These are phyloP conservation scores for Nidularia sp. DNA, from an alignment of 768 basidiomycete genomes.

Conservation along the genomic window DNA sequence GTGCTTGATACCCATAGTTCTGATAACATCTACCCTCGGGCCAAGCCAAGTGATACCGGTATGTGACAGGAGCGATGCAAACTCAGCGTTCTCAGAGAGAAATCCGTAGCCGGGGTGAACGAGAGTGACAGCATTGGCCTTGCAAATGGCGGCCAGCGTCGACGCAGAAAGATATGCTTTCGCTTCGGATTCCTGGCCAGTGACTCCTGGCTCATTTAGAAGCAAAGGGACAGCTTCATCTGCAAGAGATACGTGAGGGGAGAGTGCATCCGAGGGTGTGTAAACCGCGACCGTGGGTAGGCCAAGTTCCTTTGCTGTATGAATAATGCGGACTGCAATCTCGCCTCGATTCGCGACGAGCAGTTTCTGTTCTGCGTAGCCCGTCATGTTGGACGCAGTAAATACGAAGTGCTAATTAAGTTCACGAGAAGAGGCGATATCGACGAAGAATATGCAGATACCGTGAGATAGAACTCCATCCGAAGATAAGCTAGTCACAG, in stretches of 20 bases:
- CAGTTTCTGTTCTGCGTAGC: constrained; percentile 37
- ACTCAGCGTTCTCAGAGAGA: constrained; percentile 58
- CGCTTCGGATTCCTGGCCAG: constrained; percentile 28
- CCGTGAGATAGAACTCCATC: background rate
- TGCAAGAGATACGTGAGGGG: constrained; percentile 55
- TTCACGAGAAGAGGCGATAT: background rate
- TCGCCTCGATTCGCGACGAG: constrained; percentile 73
- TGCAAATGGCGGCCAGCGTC: constrained; percentile 38
- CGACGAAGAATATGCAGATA: background rate
- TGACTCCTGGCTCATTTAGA: constrained; percentile 1
- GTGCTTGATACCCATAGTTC: constrained; percentile 60
- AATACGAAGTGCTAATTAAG: too few relatives aligned
- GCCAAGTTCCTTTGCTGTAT: constrained; percentile 47
- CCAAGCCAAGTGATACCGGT: constrained; percentile 58
- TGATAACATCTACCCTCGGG: constrained; percentile 45
- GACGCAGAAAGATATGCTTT: constrained; percentile 35
- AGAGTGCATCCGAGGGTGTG: constrained; percentile 51
- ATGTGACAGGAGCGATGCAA: constrained; percentile 40
- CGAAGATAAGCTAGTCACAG: background rate
- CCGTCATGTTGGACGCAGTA: background rate
- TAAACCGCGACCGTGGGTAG: constrained; percentile 57
- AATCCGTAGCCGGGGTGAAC: constrained; percentile 67
- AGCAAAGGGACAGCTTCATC: constrained; percentile 41
- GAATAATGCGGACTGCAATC: constrained; percentile 62
- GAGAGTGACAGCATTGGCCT: constrained; percentile 37